Evolutionary conservation across 352 stramenopile genomes (phyloP).

Genomic region (Hyaloperonospora arabidopsidis): DNA sequence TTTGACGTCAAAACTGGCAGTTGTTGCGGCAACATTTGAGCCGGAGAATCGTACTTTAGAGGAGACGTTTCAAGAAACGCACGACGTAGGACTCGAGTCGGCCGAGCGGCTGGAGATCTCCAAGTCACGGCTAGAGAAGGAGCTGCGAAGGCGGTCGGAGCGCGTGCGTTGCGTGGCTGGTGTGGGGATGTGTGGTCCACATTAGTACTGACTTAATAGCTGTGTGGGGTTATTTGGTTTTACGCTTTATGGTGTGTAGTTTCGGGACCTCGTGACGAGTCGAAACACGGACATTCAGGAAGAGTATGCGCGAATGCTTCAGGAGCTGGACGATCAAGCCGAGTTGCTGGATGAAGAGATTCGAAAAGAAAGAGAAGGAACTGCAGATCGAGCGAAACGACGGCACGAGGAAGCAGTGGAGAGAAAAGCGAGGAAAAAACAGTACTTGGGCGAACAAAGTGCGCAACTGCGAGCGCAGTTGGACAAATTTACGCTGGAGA

Average conservation of each 20-base stretch:
- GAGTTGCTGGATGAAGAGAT: slow-evolving; percentile 49
- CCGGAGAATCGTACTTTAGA: slow-evolving; percentile 27
- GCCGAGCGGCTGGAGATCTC: slow-evolving; percentile 56
- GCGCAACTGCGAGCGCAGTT: slow-evolving; percentile 31
- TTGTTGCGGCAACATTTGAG: slow-evolving; percentile 36
- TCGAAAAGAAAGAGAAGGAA: slow-evolving; percentile 24
- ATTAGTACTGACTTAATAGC: background rate
- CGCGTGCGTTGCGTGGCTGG: slow-evolving; percentile 8
- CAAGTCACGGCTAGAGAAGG: slow-evolving; percentile 58
- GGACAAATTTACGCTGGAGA: slow-evolving; percentile 37
- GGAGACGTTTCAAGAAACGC: slow-evolving; percentile 51
- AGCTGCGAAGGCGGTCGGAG: slow-evolving; percentile 50
- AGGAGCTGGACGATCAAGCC: slow-evolving; percentile 60
- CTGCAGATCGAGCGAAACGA: slow-evolving; percentile 25
- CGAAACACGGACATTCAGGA: slow-evolving; percentile 71
- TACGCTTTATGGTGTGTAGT: slow-evolving; percentile 24
- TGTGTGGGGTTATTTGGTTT: background rate
- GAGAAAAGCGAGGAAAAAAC: slow-evolving; percentile 30
- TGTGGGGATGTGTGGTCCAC: background rate
- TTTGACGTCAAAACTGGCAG: slow-evolving; percentile 53
- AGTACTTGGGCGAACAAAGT: slow-evolving; percentile 27
- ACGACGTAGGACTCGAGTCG: slow-evolving; percentile 47
- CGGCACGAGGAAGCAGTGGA: slow-evolving; percentile 24
- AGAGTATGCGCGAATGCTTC: slow-evolving; percentile 66
- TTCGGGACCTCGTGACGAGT: slow-evolving; percentile 53